Evolutionary conservation across 768 basidiomycete species (phyloP).

Genomic region (Boletus tomentosulus): DNA sequence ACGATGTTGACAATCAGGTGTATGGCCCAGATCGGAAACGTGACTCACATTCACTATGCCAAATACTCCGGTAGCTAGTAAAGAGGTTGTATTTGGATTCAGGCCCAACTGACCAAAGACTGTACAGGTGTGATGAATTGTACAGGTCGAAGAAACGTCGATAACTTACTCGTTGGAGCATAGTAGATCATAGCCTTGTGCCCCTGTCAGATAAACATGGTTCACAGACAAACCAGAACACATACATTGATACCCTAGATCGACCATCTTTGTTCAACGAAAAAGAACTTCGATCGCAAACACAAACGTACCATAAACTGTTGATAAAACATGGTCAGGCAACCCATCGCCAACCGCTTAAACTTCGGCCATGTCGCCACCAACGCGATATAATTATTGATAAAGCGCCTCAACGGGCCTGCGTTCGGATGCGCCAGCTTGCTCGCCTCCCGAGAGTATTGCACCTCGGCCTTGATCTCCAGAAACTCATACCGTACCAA

Average conservation of each 20-base stretch:
- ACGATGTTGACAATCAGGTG: not conserved
- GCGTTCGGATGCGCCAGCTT: slow-evolving; percentile 21
- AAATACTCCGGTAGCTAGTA: slow-evolving; percentile 40
- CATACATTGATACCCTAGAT: slow-evolving; percentile 27
- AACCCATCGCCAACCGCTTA: slow-evolving; percentile 28
- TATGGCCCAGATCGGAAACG: not conserved
- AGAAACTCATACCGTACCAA: slow-evolving; percentile 36
- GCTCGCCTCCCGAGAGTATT: slow-evolving; percentile 22
- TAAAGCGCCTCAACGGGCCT: slow-evolving; percentile 10
- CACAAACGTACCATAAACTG: slow-evolving; percentile 28
- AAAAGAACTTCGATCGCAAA: not conserved
- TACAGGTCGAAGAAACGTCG: not conserved
- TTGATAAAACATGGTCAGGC: slow-evolving; percentile 31
- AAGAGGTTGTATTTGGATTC: slow-evolving; percentile 36
- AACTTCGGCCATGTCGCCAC: slow-evolving; percentile 30
- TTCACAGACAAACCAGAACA: not conserved
- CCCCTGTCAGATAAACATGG: slow-evolving; percentile 3
- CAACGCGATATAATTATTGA: slow-evolving; percentile 24
- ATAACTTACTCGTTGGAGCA: slow-evolving; percentile 17
- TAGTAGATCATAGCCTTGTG: slow-evolving; percentile 29
- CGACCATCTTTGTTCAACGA: not conserved
- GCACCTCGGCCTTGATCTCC: slow-evolving; percentile 38
- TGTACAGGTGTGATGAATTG: slow-evolving; percentile 20
- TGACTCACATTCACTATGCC: slow-evolving; percentile 32
- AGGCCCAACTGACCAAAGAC: slow-evolving; percentile 41